Conservation (phyloP, 164 flowering plant species). For the Nymphaea thermarum region DNA sequence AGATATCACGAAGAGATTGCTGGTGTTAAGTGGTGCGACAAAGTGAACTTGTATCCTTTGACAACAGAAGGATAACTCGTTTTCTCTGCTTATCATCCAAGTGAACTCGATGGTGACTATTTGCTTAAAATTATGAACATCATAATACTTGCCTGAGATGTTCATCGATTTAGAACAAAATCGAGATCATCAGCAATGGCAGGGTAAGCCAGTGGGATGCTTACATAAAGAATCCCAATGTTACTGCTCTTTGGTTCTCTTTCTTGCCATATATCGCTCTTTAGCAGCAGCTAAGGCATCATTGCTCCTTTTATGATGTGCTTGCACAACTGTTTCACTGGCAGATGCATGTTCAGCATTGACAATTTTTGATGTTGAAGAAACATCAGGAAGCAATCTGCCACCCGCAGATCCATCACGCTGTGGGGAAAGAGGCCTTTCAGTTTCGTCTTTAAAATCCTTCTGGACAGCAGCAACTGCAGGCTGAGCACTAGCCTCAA, state of each 20-base stretch:
- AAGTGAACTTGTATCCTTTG: too few relatives aligned
- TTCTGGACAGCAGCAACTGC: neutral
- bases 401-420: neutral
- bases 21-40: too few relatives aligned
- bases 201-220: neutral
- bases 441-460: neutral
- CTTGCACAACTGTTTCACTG: neutral
- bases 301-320: conserved; percentile 5
- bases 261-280: conserved; percentile 12
- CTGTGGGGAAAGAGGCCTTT: neutral
- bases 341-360: neutral
- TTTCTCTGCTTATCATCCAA: too few relatives aligned
- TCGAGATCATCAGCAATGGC: neutral
- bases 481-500: neutral
- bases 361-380: neutral
- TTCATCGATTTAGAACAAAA: too few relatives aligned
- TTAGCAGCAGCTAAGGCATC: conserved; percentile 10
- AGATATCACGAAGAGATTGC: too few relatives aligned
- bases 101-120: too few relatives aligned
- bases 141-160: too few relatives aligned
- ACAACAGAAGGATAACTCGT: too few relatives aligned
- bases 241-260: conserved; percentile 9
- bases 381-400: neutral
- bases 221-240: neutral
- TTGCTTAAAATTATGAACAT: too few relatives aligned